These are phyloP conservation scores for Pinus tabuliformis DNA, from an alignment of 75 land plant genomes.

Conservation along the genomic window DNA sequence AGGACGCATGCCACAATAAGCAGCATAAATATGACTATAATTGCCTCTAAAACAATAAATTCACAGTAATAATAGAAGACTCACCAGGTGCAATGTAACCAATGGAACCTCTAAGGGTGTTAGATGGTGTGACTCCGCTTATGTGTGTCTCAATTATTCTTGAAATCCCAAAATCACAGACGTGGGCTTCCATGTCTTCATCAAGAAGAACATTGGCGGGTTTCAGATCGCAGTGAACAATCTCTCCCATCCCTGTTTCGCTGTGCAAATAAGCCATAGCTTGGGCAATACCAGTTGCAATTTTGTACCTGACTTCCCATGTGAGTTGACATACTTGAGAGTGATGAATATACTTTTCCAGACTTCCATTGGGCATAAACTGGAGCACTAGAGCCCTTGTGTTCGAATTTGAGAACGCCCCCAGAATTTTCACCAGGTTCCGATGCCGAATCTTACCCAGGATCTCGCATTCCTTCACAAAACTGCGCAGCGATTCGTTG, in stretches of 20 bases:
- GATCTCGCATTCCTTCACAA: conserved; percentile 37
- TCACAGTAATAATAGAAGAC: neutral
- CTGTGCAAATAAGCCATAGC: no score
- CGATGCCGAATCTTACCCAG: conserved; percentile 33
- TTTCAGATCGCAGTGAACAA: conserved; percentile 30
- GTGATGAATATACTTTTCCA: conserved; percentile 13
- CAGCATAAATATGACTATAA: neutral
- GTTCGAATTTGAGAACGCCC: conserved; percentile 26
- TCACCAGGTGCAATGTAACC: conserved; percentile 12
- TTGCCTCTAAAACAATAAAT: neutral
- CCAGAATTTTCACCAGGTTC: conserved; percentile 37
- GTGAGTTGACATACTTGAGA: neutral
- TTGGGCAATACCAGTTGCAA: neutral
- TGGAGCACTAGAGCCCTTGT: conserved; percentile 37
- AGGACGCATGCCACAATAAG: neutral
- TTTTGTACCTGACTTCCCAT: neutral
- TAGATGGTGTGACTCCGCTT: neutral
- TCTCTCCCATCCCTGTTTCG: neutral
- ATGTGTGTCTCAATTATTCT: neutral
- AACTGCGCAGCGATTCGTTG: conserved; percentile 20
- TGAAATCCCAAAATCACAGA: conserved; percentile 23
- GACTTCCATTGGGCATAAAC: conserved; percentile 41
- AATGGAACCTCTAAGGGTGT: neutral
- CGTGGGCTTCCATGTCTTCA: conserved; percentile 17
- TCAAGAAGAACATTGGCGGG: conserved; percentile 30